These are phyloP conservation scores for Auriscalpium orientale DNA, from an alignment of 768 basidiomycete genomes.

Conservation along the genomic window DNA sequence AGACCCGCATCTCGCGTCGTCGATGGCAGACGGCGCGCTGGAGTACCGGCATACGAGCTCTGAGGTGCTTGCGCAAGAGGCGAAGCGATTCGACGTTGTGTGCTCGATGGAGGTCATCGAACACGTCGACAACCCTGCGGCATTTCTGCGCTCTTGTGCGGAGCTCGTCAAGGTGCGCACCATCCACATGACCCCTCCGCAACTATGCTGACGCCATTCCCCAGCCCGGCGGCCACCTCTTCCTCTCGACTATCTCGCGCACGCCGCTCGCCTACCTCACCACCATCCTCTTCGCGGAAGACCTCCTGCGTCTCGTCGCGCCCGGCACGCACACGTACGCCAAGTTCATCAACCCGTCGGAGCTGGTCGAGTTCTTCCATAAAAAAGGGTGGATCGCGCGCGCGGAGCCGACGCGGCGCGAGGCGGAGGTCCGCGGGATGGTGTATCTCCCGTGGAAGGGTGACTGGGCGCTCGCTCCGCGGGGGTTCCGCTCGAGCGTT, in stretches of 20 bases:
- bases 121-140: constrained; percentile 88
- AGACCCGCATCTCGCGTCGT: constrained; percentile 52
- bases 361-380: constrained; percentile 75
- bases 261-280: constrained; percentile 66
- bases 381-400: constrained; percentile 52
- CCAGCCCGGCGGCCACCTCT: constrained; percentile 92
- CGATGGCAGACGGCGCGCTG: constrained; percentile 27
- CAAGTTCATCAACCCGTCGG: constrained; percentile 84
- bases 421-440: constrained; percentile 77
- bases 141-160: constrained; percentile 76
- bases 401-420: constrained; percentile 46
- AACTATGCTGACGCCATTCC: background rate
- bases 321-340: constrained; percentile 87
- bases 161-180: constrained; percentile 74
- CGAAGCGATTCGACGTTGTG: constrained; percentile 78
- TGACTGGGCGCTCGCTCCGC: constrained; percentile 62
- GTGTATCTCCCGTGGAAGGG: constrained; percentile 67
- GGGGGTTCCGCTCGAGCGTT: constrained; percentile 36
- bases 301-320: constrained; percentile 70
- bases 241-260: constrained; percentile 92
- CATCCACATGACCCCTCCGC: background rate
- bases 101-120: constrained; percentile 98
- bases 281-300: constrained; percentile 75
- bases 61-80: constrained; percentile 60
- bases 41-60: constrained; percentile 68